Percentiles rank a stretch among this genome's conserved stretches.
Evolutionary conservation across 2,329 filamentous ascomycete species (phyloP).

Genomic region (Penicillium psychrosexuale): DNA sequence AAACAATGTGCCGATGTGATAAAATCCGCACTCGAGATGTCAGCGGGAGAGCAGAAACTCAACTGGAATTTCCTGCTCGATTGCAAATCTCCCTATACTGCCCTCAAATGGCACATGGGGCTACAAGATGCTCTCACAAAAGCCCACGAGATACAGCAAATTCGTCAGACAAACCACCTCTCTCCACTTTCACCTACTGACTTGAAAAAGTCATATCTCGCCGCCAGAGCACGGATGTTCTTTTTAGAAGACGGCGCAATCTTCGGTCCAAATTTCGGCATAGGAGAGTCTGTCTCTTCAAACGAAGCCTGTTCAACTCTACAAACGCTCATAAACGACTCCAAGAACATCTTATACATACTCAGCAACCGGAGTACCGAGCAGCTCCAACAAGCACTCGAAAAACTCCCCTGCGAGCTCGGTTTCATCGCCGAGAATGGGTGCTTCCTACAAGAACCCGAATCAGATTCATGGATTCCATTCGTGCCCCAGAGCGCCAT

Average conservation of each 20-base stretch:
- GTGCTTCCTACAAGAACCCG: constrained; percentile 73
- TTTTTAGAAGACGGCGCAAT: constrained; percentile 90
- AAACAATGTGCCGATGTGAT: constrained; percentile 81
- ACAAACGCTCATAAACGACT: constrained; percentile 71
- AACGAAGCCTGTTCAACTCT: constrained; percentile 75
- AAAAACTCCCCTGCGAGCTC: constrained; percentile 61
- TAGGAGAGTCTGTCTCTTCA: constrained; percentile 66
- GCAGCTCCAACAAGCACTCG: constrained; percentile 76
- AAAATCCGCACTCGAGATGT: constrained; percentile 77
- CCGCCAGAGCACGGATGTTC: constrained; percentile 68
- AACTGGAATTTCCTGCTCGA: constrained; percentile 72
- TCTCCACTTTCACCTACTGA: constrained; percentile 69
- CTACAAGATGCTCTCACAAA: constrained; percentile 67
- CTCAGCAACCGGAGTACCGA: constrained; percentile 83
- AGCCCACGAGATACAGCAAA: constrained; percentile 74
- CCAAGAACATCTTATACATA: constrained; percentile 79
- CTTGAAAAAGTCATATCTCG: constrained; percentile 63
- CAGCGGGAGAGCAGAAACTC: constrained; percentile 64
- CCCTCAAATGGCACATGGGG: constrained; percentile 73
- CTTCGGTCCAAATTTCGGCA: constrained; percentile 59
- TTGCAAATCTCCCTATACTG: constrained; percentile 73
- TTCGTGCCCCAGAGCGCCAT: constrained; percentile 67
- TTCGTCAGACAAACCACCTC: constrained; percentile 74
- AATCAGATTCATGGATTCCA: constrained; percentile 66
- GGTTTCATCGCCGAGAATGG: constrained; percentile 92